These are phyloP conservation scores for Petunia hybrid DNA, from an alignment of 305 asterid species.

Conservation along the genomic window DNA sequence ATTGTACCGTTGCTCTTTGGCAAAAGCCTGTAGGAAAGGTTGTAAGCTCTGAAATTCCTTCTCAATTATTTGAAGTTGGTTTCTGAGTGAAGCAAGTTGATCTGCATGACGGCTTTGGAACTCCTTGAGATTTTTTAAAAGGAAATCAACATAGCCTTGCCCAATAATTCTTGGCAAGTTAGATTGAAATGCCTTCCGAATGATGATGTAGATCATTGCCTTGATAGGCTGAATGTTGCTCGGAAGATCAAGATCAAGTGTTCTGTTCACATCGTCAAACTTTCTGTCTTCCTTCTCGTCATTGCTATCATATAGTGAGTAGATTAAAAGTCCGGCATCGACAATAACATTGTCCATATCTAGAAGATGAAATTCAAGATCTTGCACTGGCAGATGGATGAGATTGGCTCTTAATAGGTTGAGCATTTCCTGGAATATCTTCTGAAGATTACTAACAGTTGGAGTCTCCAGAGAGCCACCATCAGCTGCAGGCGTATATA, in stretches of 20 bases:
- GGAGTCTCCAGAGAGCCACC: neutral
- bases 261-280: neutral
- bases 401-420: neutral
- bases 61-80: neutral
- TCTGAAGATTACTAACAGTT: neutral
- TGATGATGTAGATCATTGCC: neutral
- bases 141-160: neutral
- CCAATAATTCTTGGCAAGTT: neutral
- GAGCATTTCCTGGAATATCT: neutral
- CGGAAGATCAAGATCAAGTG: neutral
- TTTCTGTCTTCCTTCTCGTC: neutral
- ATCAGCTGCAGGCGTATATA: neutral
- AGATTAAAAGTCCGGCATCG: neutral
- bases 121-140: neutral
- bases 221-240: neutral
- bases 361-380: neutral
- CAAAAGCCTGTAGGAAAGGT: neutral
- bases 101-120: neutral
- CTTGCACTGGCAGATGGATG: neutral
- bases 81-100: neutral
- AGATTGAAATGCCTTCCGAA: neutral
- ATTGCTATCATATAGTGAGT: neutral
- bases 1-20: neutral
- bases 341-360: neutral
- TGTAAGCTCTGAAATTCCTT: neutral